These are phyloP conservation scores for Dovyalis caffra DNA, from an alignment of 345 rosid species.

Conservation along the genomic window DNA sequence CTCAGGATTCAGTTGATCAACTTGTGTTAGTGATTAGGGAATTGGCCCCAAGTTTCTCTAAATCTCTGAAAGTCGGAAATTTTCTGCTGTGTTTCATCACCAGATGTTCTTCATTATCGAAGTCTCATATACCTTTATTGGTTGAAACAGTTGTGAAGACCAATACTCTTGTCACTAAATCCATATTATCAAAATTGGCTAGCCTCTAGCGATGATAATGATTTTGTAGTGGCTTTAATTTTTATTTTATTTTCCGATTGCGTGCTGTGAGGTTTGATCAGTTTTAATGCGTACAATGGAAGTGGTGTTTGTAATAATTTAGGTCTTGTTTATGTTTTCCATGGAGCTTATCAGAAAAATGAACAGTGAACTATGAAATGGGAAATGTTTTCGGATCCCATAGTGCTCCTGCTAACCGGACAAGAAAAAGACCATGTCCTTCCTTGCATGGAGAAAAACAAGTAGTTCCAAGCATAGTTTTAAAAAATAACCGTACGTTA, in stretches of 20 bases:
- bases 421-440: background rate
- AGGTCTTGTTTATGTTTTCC: background rate
- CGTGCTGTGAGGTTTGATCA: background rate
- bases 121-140: conserved; percentile 47
- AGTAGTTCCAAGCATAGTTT: background rate
- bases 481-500: too few species aligned
- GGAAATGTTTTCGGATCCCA: background rate
- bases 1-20: conserved; percentile 58
- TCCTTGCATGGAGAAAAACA: conserved; percentile 4
- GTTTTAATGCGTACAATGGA: background rate
- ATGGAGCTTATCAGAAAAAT: background rate
- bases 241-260: background rate
- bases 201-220: conserved; percentile 36
- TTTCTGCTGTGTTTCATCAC: conserved; percentile 56
- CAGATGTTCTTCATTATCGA: conserved; percentile 46
- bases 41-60: conserved; percentile 43
- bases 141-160: conserved; percentile 57
- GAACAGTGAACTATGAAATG: background rate
- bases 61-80: conserved; percentile 67
- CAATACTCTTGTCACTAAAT: conserved; percentile 61
- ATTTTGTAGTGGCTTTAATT: background rate
- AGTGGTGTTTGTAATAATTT: background rate
- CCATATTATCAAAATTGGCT: conserved; percentile 55
- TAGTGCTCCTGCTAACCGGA: too few species aligned
- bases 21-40: conserved; percentile 39